Conservation (phyloP, 1,139 yeast species). For the Suhomyces bokatorum region DNA sequence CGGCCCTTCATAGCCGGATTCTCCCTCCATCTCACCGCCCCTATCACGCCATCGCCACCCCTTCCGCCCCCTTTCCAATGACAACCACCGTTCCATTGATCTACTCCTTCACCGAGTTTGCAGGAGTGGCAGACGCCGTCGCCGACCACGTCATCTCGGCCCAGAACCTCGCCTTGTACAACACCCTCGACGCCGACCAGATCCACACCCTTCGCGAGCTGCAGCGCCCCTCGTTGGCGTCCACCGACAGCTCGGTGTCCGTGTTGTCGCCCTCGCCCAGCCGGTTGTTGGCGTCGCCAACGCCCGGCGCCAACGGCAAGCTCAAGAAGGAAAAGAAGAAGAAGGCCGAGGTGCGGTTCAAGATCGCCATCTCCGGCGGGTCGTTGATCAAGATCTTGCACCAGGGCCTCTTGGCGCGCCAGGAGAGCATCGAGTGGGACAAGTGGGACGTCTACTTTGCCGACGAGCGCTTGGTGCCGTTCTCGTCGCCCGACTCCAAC, state of each 20-base stretch:
- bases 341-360: constrained; percentile 65
- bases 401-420: constrained; percentile 75
- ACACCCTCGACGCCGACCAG: constrained; percentile 42
- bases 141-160: constrained; percentile 84
- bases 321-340: constrained; percentile 39
- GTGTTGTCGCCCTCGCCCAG: constrained; percentile 8
- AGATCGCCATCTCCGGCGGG: constrained; percentile 91
- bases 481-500: constrained; percentile 74
- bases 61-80: constrained; percentile 40
- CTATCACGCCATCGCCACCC: constrained; percentile 1
- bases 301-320: constrained; percentile 14
- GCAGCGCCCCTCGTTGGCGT: constrained; percentile 20
- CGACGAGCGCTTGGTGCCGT: constrained; percentile 72
- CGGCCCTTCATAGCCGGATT: too few species aligned
- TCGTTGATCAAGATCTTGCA: constrained; percentile 81
- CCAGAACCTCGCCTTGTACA: constrained; percentile 68
- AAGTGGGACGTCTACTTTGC: constrained; percentile 75
- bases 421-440: constrained; percentile 71
- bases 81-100: constrained; percentile 91
- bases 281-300: constrained; percentile 5
- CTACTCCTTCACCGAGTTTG: constrained; percentile 84
- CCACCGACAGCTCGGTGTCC: constrained; percentile 15
- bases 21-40: neutral
- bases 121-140: constrained; percentile 92
- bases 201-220: constrained; percentile 31